Evolutionary conservation across 495 filamentous ascomycete genomes (phyloP).

Genomic region (Penicillium odoratum): DNA sequence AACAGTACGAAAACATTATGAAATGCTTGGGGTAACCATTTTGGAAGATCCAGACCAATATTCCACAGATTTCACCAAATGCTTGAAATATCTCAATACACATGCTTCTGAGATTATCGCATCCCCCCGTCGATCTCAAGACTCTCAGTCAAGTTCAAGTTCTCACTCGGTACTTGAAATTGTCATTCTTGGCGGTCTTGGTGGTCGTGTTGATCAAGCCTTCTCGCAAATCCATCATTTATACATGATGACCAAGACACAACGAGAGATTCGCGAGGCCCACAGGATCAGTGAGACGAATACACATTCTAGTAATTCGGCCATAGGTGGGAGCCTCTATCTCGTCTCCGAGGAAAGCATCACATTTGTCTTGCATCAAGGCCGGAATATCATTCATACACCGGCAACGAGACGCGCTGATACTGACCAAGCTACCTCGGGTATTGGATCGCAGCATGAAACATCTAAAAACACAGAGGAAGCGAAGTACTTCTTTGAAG

Average conservation of each 20-base stretch:
- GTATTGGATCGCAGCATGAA: neutral
- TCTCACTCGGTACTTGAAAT: conserved; percentile 42
- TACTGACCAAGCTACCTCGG: neutral
- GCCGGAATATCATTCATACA: conserved; percentile 67
- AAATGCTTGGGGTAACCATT: conserved; percentile 50
- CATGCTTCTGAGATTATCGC: conserved; percentile 32
- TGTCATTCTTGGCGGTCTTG: conserved; percentile 77
- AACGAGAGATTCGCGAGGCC: conserved; percentile 16
- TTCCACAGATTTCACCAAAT: conserved; percentile 80
- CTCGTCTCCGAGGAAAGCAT: conserved; percentile 77
- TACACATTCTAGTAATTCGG: neutral
- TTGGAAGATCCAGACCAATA: conserved; percentile 73
- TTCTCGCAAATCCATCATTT: conserved; percentile 83
- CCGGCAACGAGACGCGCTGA: conserved; percentile 41
- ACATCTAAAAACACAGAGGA: neutral
- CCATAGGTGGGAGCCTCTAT: conserved; percentile 51
- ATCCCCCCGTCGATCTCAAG: conserved; percentile 14
- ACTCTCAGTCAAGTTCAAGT: neutral
- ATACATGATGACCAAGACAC: conserved; percentile 45
- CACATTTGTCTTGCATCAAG: conserved; percentile 71
- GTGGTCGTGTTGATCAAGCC: conserved; percentile 88
- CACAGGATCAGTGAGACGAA: neutral
- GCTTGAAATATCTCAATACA: conserved; percentile 61
- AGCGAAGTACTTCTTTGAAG: conserved; percentile 42
- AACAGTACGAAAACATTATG: conserved; percentile 60